phyloP scores from a whole-genome alignment of 116 monocot species.

The Iris pallida region DNA sequence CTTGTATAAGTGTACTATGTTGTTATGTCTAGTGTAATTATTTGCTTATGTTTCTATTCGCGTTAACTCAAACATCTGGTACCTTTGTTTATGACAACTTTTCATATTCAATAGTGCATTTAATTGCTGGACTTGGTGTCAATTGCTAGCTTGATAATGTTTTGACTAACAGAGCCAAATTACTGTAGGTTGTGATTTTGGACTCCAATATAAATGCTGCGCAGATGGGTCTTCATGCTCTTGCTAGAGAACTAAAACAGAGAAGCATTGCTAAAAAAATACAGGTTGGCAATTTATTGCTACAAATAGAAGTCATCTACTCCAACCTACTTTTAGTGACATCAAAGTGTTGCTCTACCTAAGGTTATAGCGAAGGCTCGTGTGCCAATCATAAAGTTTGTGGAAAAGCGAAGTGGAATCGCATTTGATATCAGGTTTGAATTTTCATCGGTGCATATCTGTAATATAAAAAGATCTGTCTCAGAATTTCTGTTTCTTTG shows the following conservation, averaged over 20 bases:
- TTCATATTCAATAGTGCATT: not conserved
- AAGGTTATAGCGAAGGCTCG: conserved; percentile 98
- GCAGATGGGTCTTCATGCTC: conserved; percentile 80
- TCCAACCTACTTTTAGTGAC: not conserved
- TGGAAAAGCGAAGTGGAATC: conserved; percentile 80
- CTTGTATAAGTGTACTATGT: not conserved
- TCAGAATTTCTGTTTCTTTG: too few relatives aligned
- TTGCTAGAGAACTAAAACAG: conserved; percentile 81
- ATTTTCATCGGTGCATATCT: not conserved
- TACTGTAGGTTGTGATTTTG: conserved; percentile 75
- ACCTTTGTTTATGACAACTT: too few relatives aligned
- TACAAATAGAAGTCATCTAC: not conserved
- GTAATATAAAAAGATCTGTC: too few relatives aligned
- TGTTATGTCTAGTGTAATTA: not conserved
- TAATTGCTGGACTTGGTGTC: too few relatives aligned
- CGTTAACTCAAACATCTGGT: too few relatives aligned
- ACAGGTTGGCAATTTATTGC: conserved; percentile 49
- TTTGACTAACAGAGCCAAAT: conserved; percentile 4
- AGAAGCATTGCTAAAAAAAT: conserved; percentile 65
- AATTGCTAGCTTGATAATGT: not conserved
- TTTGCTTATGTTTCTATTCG: too few relatives aligned
- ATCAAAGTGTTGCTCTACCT: conserved; percentile 1
- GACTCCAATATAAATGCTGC: conserved; percentile 76
- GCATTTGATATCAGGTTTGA: conserved; percentile 89
- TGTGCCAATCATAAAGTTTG: conserved; percentile 95